These are phyloP conservation scores for Pilobolus umbonatus DNA, from an alignment of 192 early-diverging fungal genomes.

Conservation along the genomic window DNA sequence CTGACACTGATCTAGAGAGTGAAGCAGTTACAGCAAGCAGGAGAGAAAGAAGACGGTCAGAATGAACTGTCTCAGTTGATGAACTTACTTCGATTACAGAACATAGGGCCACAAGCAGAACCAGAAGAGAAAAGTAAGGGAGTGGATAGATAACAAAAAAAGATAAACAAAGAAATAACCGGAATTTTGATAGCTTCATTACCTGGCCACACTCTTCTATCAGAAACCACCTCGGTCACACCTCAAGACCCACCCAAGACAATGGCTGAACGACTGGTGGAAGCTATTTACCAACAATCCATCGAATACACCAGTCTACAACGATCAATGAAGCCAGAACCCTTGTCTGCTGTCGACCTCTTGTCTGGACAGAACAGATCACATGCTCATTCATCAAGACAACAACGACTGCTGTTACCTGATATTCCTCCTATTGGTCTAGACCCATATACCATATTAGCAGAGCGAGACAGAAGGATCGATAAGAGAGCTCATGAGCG, in stretches of 20 bases:
- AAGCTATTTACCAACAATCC: conserved; percentile 37
- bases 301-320: conserved; percentile 14
- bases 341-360: conserved; percentile 36
- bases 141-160: not conserved
- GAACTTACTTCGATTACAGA: conserved; percentile 39
- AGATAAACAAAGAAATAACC: not conserved
- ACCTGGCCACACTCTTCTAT: too few relatives aligned
- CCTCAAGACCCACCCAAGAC: conserved; percentile 36
- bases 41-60: conserved; percentile 71
- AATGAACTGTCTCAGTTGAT: conserved; percentile 69
- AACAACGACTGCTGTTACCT: conserved; percentile 67
- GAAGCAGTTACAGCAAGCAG: conserved; percentile 32
- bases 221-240: too few relatives aligned
- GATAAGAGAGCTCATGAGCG: conserved; percentile 67
- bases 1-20: too few relatives aligned
- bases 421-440: conserved; percentile 70
- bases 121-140: conserved; percentile 3
- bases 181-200: too few relatives aligned
- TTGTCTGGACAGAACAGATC: conserved; percentile 43
- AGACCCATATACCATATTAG: conserved; percentile 67
- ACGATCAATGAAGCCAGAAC: not conserved
- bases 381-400: conserved; percentile 46
- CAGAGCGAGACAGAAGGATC: conserved; percentile 72
- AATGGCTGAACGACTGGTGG: conserved; percentile 43
- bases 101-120: conserved; percentile 20